phyloP scores from a whole-genome alignment of 768 basidiomycete genomes.

The Boletus coccyginus region DNA sequence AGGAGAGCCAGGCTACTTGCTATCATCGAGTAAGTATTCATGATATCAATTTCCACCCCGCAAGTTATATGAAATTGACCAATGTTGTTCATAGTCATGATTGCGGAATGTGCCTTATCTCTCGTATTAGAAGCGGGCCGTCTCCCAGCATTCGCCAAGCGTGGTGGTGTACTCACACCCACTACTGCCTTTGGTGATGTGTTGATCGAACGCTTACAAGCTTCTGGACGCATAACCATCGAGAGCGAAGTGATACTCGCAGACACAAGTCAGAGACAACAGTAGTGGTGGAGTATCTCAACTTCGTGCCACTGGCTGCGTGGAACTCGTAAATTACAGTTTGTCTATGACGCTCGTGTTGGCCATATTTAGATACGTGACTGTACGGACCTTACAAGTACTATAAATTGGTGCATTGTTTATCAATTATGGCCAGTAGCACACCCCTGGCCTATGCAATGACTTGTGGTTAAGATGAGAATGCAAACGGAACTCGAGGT shows the following conservation, averaged over 20 bases:
- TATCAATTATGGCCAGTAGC: background rate
- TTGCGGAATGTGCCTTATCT: conserved; percentile 76
- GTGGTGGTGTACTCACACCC: conserved; percentile 83
- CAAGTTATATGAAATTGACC: background rate
- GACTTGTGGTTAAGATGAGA: background rate
- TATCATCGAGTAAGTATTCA: conserved; percentile 7
- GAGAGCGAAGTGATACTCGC: conserved; percentile 43
- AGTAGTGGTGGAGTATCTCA: background rate
- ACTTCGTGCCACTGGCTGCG: background rate
- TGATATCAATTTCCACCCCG: background rate
- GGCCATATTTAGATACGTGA: background rate
- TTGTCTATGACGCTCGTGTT: background rate
- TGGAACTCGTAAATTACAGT: background rate
- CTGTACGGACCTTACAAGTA: background rate
- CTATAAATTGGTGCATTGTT: background rate
- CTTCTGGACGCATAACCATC: conserved; percentile 55
- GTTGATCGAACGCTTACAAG: conserved; percentile 63
- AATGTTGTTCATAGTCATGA: conserved; percentile 50
- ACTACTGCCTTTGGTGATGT: conserved; percentile 79
- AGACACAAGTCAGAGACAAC: conserved; percentile 8
- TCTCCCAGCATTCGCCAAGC: conserved; percentile 54
- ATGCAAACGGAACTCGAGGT: background rate
- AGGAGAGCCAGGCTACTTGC: conserved; percentile 74
- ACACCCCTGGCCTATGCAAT: background rate
- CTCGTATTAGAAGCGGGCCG: conserved; percentile 54